These are phyloP conservation scores for Cutaneotrichosporon sp. DNA, from an alignment of 1,284 basidiomycete genomes.

Conservation along the genomic window DNA sequence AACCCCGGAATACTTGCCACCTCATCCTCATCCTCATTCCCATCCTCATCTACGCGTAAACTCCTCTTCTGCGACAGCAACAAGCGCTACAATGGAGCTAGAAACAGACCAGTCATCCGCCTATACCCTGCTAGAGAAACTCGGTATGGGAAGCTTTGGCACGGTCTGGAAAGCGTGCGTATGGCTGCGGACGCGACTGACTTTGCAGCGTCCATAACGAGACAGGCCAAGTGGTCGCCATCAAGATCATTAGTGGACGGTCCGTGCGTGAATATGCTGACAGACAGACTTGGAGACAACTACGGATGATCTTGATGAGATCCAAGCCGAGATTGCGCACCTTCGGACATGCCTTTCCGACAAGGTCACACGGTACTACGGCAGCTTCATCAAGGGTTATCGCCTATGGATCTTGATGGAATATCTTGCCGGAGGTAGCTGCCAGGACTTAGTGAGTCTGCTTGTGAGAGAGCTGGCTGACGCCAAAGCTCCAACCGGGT, in stretches of 20 bases:
- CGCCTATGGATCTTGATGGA: conserved; percentile 99
- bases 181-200: not conserved
- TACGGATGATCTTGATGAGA: conserved; percentile 93
- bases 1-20: not conserved
- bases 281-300: conserved; percentile 60
- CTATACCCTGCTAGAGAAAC: conserved; percentile 89
- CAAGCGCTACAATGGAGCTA: not conserved
- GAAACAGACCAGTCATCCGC: conserved; percentile 71
- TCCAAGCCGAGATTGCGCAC: conserved; percentile 96
- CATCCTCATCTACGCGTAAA: not conserved
- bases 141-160: conserved; percentile 96
- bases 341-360: conserved; percentile 93
- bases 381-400: conserved; percentile 93
- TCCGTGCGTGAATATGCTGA: not conserved
- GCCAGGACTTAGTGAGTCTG: conserved; percentile 70
- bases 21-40: not conserved
- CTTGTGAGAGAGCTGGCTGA: conserved; percentile 3
- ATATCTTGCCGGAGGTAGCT: conserved; percentile 96
- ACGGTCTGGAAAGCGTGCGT: conserved; percentile 86
- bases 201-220: conserved; percentile 72
- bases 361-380: conserved; percentile 94
- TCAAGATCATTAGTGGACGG: conserved; percentile 89
- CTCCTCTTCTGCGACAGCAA: not conserved
- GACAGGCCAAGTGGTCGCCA: conserved; percentile 89
- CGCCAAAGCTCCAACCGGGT: conserved; percentile 71